Base-by-base conservation (phyloP, 306 rosid species). In the Lathyrus aphaca region DNA sequence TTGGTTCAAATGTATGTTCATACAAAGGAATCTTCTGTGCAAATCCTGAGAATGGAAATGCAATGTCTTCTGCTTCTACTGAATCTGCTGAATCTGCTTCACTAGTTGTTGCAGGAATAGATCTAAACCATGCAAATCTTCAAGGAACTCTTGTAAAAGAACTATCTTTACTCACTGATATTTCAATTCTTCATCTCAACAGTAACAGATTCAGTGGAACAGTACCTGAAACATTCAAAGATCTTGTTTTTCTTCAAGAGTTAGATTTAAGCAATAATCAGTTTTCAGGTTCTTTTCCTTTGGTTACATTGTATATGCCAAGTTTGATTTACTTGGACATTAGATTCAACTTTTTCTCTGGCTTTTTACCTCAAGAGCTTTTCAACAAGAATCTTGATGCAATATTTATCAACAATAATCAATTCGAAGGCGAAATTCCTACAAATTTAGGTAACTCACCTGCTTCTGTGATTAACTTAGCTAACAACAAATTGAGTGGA, bases 71-170 rank as follows among this genome's bases (percentile, higher is more conserved):
- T 25, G 4, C 77, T 19, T 39, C 89, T 3, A 14, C 43, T 10
- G 45, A 40, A 10, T 37, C 80, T 3, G 23, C 43, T 10, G 45
- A 40, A 10, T 37, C 80, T 58, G 75, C 44, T 12, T 79, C 82
- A 21, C 66, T 80, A 49, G 88, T 83, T 54, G 86, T 94, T 21
- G 90, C 86, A 6, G 97, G 92, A 49, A 91, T 91, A 81, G 97
- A 94, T 86, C 97, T 94, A 76, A 94, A 94, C 80, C 97, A 91
- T 73, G 99, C 95, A 50, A 84, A 89, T 79, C 96, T 94, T 55
- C 53, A 77, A 80, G 99, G 99, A 67, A 80, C 75, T 43, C 90
- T 94, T 1, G 95, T 94, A 18, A 83, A 83, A 27, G 95, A 94
- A 57, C 86, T 94, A 51, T 88, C 92, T 60, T 73, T 82, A 8